Evolutionary conservation across 176 grass and related monocot species (phyloP).

Genomic region (Phragmites australis): DNA sequence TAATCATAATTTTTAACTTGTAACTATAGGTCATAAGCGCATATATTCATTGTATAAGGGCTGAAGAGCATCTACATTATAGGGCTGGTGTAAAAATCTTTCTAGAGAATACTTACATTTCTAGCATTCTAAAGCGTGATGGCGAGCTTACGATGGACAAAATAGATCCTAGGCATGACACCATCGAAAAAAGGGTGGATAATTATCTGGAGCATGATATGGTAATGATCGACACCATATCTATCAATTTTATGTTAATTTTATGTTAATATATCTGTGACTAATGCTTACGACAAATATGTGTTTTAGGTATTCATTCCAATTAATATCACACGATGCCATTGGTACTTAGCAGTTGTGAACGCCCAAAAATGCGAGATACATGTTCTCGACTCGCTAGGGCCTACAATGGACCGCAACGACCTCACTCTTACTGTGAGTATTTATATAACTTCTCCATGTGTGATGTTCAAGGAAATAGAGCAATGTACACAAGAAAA

Average conservation of each 20-base stretch:
- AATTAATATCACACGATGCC: not conserved
- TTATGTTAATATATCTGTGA: too few relatives aligned
- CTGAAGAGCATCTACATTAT: not conserved
- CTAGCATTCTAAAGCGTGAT: not conserved
- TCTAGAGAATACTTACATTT: not conserved
- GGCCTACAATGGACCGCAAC: not conserved
- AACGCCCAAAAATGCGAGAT: not conserved
- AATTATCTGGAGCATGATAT: not conserved
- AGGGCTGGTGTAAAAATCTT: not conserved
- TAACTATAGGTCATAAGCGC: not conserved
- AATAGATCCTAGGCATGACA: not conserved
- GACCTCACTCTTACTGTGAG: not conserved
- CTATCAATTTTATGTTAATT: too few relatives aligned
- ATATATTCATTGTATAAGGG: not conserved
- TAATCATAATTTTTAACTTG: not conserved
- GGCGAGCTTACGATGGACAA: not conserved
- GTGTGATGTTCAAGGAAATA: too few relatives aligned
- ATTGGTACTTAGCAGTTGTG: not conserved
- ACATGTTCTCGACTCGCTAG: not conserved
- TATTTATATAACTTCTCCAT: not conserved
- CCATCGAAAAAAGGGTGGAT: not conserved
- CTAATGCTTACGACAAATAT: too few relatives aligned
- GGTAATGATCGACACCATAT: not conserved
- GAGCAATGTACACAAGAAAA: too few relatives aligned
- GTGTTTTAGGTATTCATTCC: not conserved